These are phyloP conservation scores for Penicillium diatomitis DNA, from an alignment of 495 filamentous ascomycete genomes.

Conservation along the genomic window DNA sequence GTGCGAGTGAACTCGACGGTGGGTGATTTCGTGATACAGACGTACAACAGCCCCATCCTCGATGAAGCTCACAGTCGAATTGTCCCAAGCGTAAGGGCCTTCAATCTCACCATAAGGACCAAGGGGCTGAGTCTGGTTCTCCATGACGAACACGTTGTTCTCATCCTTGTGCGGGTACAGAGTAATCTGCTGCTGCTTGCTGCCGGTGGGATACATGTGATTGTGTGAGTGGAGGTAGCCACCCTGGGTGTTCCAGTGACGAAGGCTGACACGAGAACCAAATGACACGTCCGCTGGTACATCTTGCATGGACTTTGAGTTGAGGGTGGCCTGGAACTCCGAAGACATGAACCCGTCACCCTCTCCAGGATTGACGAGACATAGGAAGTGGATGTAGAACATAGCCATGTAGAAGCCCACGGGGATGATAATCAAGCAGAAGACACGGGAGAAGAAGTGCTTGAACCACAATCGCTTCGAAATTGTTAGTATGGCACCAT, in stretches of 20 bases:
- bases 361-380: slow-evolving; percentile 87
- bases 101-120: slow-evolving; percentile 67
- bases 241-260: slow-evolving; percentile 94
- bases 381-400: slow-evolving; percentile 93
- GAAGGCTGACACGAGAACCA: slow-evolving; percentile 75
- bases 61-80: slow-evolving; percentile 55
- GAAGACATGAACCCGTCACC: slow-evolving; percentile 99
- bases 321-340: slow-evolving; percentile 95
- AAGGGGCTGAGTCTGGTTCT: slow-evolving; percentile 91
- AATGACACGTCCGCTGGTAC: slow-evolving; percentile 86
- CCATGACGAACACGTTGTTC: slow-evolving; percentile 87
- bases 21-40: slow-evolving; percentile 73
- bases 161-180: slow-evolving; percentile 99
- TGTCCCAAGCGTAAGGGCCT: slow-evolving; percentile 79
- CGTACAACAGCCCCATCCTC: slow-evolving; percentile 71
- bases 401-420: slow-evolving; percentile 85
- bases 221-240: slow-evolving; percentile 94
- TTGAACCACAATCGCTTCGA: slow-evolving; percentile 74
- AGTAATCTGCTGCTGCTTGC: slow-evolving; percentile 97
- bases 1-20: slow-evolving; percentile 89
- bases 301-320: slow-evolving; percentile 91
- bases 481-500: no score
- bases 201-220: slow-evolving; percentile 95
- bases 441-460: slow-evolving; percentile 83
- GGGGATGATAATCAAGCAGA: slow-evolving; percentile 89